A percentile compares a stretch with the other conserved stretches of the same genome.
Conservation (phyloP, 1,284 basidiomycete species). For the Sporisorium exsertum region DNA sequence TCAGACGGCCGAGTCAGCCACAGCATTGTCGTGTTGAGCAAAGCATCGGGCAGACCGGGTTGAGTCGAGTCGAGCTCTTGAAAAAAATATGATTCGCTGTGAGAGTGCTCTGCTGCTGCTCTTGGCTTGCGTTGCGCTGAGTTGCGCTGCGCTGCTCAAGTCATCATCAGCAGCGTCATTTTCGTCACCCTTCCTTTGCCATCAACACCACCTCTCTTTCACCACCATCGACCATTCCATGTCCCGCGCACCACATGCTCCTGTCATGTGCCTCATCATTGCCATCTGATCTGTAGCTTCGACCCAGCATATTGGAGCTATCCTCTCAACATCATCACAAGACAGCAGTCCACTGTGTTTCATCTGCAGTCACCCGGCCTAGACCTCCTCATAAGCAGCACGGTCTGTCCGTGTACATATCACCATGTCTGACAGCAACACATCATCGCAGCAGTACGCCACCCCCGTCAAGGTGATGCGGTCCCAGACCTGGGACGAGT, state of each 20-base stretch:
- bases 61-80: neutral
- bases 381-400: neutral
- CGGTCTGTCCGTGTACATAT: neutral
- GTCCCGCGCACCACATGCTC: neutral
- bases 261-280: constrained; percentile 11
- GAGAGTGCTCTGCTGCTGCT: neutral
- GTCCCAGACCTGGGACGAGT: constrained; percentile 35
- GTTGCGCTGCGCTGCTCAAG: neutral
- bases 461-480: constrained; percentile 33
- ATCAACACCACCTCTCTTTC: neutral
- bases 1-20: constrained; percentile 29
- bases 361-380: neutral
- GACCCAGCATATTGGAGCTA: neutral
- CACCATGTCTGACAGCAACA: constrained; percentile 20
- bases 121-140: neutral
- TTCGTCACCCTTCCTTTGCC: neutral
- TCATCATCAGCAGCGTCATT: constrained; percentile 3
- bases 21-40: neutral
- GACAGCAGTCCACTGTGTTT: neutral
- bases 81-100: constrained; percentile 2
- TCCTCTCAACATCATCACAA: neutral
- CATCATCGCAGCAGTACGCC: constrained; percentile 36
- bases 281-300: constrained; percentile 13
- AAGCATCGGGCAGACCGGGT: neutral
- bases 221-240: neutral